Percentiles rank a stretch among this genome's conserved stretches.
Evolutionary conservation across 768 basidiomycete species (phyloP).

Genomic region (Termitomyces sp.): DNA sequence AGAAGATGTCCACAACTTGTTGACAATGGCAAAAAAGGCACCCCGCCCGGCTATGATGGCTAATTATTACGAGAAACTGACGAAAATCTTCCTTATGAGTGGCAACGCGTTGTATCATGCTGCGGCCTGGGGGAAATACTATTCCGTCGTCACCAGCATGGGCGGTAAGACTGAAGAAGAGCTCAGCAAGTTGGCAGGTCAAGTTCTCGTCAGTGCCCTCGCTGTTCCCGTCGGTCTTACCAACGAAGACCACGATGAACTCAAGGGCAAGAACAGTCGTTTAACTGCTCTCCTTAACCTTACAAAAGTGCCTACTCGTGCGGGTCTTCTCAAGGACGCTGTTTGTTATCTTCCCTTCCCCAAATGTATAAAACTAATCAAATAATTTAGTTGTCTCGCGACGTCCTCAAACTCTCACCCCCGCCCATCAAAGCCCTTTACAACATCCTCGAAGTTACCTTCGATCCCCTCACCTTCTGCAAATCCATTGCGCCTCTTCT

Average conservation of each 20-base stretch:
- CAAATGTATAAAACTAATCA: conserved; percentile 2
- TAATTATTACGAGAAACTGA: conserved; percentile 97
- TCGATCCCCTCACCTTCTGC: conserved; percentile 88
- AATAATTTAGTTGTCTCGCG: conserved; percentile 60
- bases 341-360: conserved; percentile 38
- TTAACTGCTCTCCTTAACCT: conserved; percentile 85
- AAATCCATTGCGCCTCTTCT: conserved; percentile 75
- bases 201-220: conserved; percentile 88
- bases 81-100: conserved; percentile 93
- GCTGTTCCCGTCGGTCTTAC: conserved; percentile 82
- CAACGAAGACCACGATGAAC: conserved; percentile 39
- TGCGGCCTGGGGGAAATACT: conserved; percentile 90
- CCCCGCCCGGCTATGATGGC: conserved; percentile 97
- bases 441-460: conserved; percentile 85
- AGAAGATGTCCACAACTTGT: conserved; percentile 94
- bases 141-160: conserved; percentile 63
- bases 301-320: conserved; percentile 76
- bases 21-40: conserved; percentile 90
- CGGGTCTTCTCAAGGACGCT: conserved; percentile 83
- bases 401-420: conserved; percentile 78
- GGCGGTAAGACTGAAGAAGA: conserved; percentile 78
- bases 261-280: conserved; percentile 64
- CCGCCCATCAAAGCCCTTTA: conserved; percentile 72
- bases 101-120: conserved; percentile 95
- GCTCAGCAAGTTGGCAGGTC: conserved; percentile 74